Conservation (phyloP, 1,284 basidiomycete species). For the Cystobasidium slooffiae region DNA sequence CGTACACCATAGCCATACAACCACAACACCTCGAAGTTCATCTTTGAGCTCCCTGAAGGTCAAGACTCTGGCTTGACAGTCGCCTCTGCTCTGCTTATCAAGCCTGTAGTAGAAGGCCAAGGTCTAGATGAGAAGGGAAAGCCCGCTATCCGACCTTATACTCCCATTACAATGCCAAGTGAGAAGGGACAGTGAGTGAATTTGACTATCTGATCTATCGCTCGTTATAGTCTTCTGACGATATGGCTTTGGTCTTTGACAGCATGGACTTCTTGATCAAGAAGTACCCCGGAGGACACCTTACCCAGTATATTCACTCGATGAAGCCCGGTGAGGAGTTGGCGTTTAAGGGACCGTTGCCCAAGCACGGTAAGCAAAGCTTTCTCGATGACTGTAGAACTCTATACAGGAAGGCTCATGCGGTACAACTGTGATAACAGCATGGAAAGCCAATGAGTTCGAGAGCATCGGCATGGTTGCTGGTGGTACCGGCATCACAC, state of each 20-base stretch:
- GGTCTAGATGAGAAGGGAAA: slow-evolving; percentile 77
- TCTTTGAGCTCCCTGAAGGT: slow-evolving; percentile 82
- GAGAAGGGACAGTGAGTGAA: slow-evolving; percentile 37
- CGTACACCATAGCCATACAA: slow-evolving; percentile 66
- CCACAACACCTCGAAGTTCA: slow-evolving; percentile 84
- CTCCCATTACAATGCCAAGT: slow-evolving; percentile 50
- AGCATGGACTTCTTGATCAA: slow-evolving; percentile 75
- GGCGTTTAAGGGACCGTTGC: slow-evolving; percentile 82
- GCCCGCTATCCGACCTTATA: slow-evolving; percentile 73
- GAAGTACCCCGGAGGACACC: slow-evolving; percentile 62
- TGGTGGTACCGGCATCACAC: slow-evolving; percentile 77
- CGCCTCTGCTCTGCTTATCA: slow-evolving; percentile 63
- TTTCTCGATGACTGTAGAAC: slow-evolving; percentile 60
- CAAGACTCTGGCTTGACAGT: slow-evolving; percentile 77
- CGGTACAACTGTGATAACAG: background rate
- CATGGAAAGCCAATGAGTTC: slow-evolving; percentile 68
- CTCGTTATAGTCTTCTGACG: background rate
- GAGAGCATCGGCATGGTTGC: slow-evolving; percentile 86
- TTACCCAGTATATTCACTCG: slow-evolving; percentile 58
- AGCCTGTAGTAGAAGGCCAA: slow-evolving; percentile 59
- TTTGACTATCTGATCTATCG: background rate
- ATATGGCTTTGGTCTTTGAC: background rate
- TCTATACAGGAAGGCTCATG: too few species aligned
- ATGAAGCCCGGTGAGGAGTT: slow-evolving; percentile 80
- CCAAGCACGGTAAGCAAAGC: slow-evolving; percentile 62